These are phyloP conservation scores for Microascus cirrosus DNA, from an alignment of 2,329 filamentous ascomycete genomes.

Conservation along the genomic window DNA sequence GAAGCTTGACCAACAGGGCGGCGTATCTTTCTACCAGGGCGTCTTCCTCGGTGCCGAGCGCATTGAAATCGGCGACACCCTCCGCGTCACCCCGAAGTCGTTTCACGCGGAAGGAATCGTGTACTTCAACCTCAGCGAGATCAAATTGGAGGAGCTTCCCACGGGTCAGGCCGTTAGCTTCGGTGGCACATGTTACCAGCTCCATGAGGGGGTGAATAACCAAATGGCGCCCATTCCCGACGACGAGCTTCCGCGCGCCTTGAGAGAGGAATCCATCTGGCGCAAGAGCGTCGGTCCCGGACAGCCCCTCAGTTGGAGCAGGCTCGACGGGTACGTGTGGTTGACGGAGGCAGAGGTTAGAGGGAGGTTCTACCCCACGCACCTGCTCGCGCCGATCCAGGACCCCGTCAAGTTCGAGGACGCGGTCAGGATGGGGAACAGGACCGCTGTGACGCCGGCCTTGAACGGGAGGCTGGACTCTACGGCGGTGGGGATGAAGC, in stretches of 20 bases:
- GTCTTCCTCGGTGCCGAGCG: constrained; percentile 40
- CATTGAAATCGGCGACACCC: constrained; percentile 32
- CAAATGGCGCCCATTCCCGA: constrained; percentile 13
- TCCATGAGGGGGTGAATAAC: constrained; percentile 15
- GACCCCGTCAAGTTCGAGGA: constrained; percentile 25
- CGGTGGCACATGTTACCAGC: constrained; percentile 26
- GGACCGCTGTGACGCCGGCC: constrained; percentile 32
- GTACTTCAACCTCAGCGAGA: constrained; percentile 5
- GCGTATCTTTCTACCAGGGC: constrained; percentile 28
- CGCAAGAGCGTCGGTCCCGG: constrained; percentile 21
- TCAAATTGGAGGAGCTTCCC: constrained; percentile 5
- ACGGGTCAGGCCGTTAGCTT: constrained; percentile 19
- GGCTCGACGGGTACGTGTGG: constrained; percentile 32
- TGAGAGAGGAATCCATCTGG: constrained; percentile 27
- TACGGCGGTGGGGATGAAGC: constrained; percentile 19
- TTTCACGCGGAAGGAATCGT: constrained; percentile 12
- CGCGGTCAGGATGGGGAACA: constrained; percentile 16
- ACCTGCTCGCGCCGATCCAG: constrained; percentile 38
- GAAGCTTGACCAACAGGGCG: constrained; percentile 17
- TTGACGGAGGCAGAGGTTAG: constrained; percentile 35
- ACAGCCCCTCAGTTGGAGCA: constrained; percentile 19
- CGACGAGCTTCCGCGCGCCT: constrained; percentile 27
- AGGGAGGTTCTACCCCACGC: constrained; percentile 49
- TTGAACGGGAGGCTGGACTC: constrained; percentile 39
- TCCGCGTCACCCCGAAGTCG: constrained; percentile 33